Evolutionary conservation across 441 rosid genomes (phyloP), one percentile per base, ranked within the genome.

Genomic region (Populus trichocarpa): DNA sequence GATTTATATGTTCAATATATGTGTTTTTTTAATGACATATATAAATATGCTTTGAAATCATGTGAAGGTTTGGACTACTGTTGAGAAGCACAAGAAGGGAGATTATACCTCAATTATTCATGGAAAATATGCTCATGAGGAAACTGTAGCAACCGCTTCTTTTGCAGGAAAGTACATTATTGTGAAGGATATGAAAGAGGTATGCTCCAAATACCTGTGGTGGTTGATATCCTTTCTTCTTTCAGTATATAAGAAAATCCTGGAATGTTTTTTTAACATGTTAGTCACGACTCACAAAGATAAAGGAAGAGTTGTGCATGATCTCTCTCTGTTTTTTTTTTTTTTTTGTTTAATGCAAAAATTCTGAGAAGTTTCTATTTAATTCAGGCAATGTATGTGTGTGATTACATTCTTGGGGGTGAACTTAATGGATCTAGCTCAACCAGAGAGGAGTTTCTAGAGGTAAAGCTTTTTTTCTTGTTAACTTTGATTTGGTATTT

Each of bases 351-450:
- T 32, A 11, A 11, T 66, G 8, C 35, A 67, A 67, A 75, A 22
- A 69, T 65, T 35, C 73, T 57, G 72, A 75, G 30, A 59, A 70
- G 74, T 79, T 75, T 72, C 36, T 18, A 74, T 70, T 76, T 77
- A n/a, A 46, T 81, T 67, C 84, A 96, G 99, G 98, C 96, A 68
- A 88, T 30, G 57, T 96, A 94, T 78, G 96, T 93, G 71, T 96
- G 97, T 81, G 98, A 96, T 86, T 96, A 96, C 89, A 90, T 96
- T 81, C 97, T 94, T 61, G 98, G 96, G 59, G 98, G 97, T 33
- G 79, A 90, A 82, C 88, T 90, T 8, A 77, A 91, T 82, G 98
- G 98, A 80, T 91, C 98, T 79, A 94, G 98, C 92, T 93, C 98
- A 40, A 91, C 99, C 46, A 93, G 83, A 88, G 97, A 93, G 83